Evolutionary conservation across 768 basidiomycete species (phyloP), one percentile per base, ranked within the genome.

Genomic region (Kondoa malvinella): DNA sequence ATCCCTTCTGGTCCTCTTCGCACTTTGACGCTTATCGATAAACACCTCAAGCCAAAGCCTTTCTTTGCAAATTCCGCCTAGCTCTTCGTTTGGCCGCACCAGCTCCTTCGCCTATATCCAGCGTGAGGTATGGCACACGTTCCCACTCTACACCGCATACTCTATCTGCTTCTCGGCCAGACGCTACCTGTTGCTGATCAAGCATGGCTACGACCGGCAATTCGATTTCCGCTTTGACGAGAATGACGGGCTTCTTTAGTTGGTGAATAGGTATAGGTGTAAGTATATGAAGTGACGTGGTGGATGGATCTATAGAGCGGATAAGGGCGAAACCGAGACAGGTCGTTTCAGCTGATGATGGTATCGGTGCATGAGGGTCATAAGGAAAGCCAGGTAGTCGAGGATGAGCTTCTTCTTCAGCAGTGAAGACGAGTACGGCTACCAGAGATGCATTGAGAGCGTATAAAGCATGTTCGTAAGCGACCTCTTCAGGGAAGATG

Each of bases 391-490:
- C 40, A 50, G 40, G 40, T 50, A 8, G 40, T 50, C 40, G n/a
- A n/a, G n/a, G n/a, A n/a, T n/a, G n/a, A n/a, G n/a, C 21, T 50
- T 50, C 40, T 50, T 50, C 12, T 50, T 50, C 40, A 21, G 40
- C 21, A 50, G 8, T 21, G 21, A 21, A 50, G 8, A 21, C 78
- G 4, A 92, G 81, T 14, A 96, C 81, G 0, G 83, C 91, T 2
- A 95, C 87, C 34, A 96, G 71, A 0, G 86, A 84, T 0, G 87
- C 87, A 68, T 89, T 90, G 34, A 96, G 79, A 0, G 88, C 89
- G 2, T 83, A 78, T 1, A 75, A 77, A 1, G 94, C 75, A 73
- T 96, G 90, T 1, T 81, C 79, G 3, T 81, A 79, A 0, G 86
- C 81, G 32, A 96, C 84, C 68, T 91, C 89, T 72, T 94, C 91